Evolutionary conservation across 2,329 filamentous ascomycete genomes (phyloP).

Genomic region (Tolypocladium paradoxum): DNA sequence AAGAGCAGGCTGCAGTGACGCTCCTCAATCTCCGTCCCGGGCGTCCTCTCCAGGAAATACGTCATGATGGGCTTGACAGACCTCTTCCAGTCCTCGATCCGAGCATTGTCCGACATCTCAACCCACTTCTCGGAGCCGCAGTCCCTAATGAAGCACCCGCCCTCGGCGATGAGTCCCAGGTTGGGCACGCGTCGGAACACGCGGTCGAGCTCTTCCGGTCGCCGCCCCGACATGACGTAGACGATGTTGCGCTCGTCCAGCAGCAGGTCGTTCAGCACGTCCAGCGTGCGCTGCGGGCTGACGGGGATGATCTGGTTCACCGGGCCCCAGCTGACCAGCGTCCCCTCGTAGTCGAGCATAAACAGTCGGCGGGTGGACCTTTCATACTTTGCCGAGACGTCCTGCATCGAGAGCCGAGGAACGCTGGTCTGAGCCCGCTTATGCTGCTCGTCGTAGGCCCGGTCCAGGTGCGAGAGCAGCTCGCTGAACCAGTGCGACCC

Average conservation of each 20-base stretch:
- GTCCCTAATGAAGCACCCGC: constrained; percentile 80
- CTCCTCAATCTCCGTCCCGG: constrained; percentile 79
- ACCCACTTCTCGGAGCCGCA: constrained; percentile 61
- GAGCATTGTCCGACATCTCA: constrained; percentile 61
- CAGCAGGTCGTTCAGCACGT: constrained; percentile 71
- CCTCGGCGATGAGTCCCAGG: constrained; percentile 85
- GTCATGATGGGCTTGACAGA: constrained; percentile 73
- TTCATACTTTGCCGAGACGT: constrained; percentile 56
- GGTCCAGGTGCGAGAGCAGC: constrained; percentile 59
- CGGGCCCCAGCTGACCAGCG: constrained; percentile 76
- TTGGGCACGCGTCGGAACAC: constrained; percentile 76
- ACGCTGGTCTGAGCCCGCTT: constrained; percentile 76
- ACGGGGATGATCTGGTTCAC: constrained; percentile 76
- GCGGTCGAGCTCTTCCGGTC: constrained; percentile 77
- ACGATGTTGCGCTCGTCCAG: constrained; percentile 73
- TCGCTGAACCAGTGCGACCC: constrained; percentile 78
- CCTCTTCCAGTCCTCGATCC: constrained; percentile 69
- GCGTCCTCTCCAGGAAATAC: constrained; percentile 84
- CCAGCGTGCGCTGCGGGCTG: constrained; percentile 72
- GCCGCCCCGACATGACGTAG: constrained; percentile 87
- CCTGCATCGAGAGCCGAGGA: constrained; percentile 64
- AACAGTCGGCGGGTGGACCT: constrained; percentile 62
- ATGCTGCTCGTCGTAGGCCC: constrained; percentile 75
- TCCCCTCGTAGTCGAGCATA: constrained; percentile 89
- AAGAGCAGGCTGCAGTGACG: constrained; percentile 87